Evolutionary conservation across 805 yeast species (phyloP), one percentile per base, ranked within the genome.

Genomic region (Lipomyces japonicus): DNA sequence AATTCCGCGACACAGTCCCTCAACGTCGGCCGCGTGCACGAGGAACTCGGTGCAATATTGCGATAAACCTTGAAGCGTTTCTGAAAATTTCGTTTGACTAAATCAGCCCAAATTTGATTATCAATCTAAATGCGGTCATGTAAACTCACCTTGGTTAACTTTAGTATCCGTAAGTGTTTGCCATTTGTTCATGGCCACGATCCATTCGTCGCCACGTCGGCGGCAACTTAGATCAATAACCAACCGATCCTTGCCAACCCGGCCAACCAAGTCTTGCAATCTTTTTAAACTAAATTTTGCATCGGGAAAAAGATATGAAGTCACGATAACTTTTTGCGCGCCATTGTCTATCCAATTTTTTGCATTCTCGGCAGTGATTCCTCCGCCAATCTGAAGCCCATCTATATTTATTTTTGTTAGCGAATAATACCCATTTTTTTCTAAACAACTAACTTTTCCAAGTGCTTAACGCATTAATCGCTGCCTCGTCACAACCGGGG

Each of bases 121-220:
- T 6, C 26, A n/a, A n/a, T n/a, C n/a, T n/a, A n/a, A n/a, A n/a
- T 5, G 6, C 18, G n/a, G 30, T 7, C 9, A 14, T 9, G 9
- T 9, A 4, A 16, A 21, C 45, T 19, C 36, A 54, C 58, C 53
- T 43, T 67, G 65, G 42, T 72, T 72, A 46, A 93, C 71, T 48
- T 70, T 75, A 39, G 81, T 75, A 35, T 75, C 75, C 0, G 99
- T 93, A 25, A 90, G 68, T 0, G 90, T 85, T 66, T 90, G 97
- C 99, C 99, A 93, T 68, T 89, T 85, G 69, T 93, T 90, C 81
- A 89, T 93, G 1, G 97, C 96, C n/a, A 93, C 98, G 31, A 84
- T 76, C 98, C 98, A 93, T 39, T 72, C 66, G 16, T 53, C 63
- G 1, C 65, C 69, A 45, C 63, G 54, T 2, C 57, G 38, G 16